Evolutionary conservation across 371 early-diverging fungal species (phyloP).

Genomic region (Furculomyces boomerangus): DNA sequence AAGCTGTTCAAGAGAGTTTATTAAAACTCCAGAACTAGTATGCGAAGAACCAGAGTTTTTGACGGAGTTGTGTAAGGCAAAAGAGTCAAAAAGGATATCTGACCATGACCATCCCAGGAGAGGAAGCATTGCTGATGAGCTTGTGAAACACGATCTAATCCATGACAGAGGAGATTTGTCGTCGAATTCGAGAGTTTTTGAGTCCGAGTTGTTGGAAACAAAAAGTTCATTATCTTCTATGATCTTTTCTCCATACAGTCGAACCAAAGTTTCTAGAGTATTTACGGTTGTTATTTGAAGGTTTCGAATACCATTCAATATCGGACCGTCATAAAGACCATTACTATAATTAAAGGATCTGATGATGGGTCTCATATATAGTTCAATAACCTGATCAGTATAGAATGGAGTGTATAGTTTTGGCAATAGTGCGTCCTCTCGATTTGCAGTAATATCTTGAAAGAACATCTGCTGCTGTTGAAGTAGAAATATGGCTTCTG

Average conservation of each 20-base stretch:
- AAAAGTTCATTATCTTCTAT: background rate
- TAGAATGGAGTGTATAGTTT: constrained; percentile 2
- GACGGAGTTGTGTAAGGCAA: constrained; percentile 9
- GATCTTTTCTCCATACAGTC: constrained; percentile 14
- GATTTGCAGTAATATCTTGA: background rate
- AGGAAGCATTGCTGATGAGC: constrained; percentile 1
- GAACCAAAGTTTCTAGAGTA: constrained; percentile 12
- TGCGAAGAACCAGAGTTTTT: background rate
- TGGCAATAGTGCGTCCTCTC: constrained; percentile 1
- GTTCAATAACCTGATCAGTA: background rate
- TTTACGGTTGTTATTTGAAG: constrained; percentile 4
- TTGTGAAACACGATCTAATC: background rate
- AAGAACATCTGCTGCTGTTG: constrained; percentile 21
- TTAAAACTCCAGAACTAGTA: background rate
- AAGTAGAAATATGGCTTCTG: constrained; percentile 8
- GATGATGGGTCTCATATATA: constrained; percentile 11
- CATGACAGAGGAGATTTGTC: background rate
- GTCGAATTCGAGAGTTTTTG: background rate
- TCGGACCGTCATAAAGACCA: background rate
- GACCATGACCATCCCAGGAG: constrained; percentile 6
- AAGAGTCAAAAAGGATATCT: constrained; percentile 17
- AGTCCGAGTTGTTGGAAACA: background rate
- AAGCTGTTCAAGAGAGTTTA: background rate
- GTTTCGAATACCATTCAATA: background rate
- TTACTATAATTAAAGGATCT: background rate